Evolutionary conservation across 352 stramenopile species (phyloP).

Genomic region (Pythium phragmitis): DNA sequence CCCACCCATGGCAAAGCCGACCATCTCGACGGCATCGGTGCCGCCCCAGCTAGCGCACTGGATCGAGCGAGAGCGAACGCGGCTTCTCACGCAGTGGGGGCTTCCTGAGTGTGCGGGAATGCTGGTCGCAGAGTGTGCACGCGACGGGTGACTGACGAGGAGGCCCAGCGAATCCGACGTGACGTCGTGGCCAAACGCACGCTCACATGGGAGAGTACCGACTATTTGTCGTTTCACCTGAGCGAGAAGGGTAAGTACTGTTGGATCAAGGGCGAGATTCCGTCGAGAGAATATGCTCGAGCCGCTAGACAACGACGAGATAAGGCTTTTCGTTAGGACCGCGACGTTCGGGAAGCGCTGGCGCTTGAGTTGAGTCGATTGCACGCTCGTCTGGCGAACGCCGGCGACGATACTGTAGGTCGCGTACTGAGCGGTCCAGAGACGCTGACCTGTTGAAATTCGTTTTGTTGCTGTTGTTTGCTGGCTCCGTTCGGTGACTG

Average conservation of each 20-base stretch:
- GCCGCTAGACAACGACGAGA: background rate
- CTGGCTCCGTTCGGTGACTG: no score
- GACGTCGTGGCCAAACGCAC: background rate
- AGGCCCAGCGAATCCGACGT: background rate
- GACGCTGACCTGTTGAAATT: no score
- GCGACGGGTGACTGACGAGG: background rate
- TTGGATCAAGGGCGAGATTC: background rate
- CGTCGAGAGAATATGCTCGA: no score
- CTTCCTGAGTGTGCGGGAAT: background rate
- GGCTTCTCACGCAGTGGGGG: background rate
- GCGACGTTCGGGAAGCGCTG: no score
- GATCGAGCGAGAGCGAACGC: background rate
- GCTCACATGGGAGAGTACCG: background rate
- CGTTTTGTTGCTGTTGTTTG: no score
- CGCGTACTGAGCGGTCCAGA: no score
- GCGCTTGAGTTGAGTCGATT: no score
- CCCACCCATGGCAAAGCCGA: background rate
- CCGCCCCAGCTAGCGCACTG: background rate
- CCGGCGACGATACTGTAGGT: no score
- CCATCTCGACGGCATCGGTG: background rate
- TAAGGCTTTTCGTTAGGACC: background rate
- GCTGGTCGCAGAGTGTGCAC: background rate
- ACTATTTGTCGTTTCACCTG: background rate
- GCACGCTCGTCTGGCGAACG: no score
- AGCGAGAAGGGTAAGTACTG: background rate